Evolutionary conservation across 2,329 filamentous ascomycete species (phyloP).

Genomic region (Cytospora paraplurivora): DNA sequence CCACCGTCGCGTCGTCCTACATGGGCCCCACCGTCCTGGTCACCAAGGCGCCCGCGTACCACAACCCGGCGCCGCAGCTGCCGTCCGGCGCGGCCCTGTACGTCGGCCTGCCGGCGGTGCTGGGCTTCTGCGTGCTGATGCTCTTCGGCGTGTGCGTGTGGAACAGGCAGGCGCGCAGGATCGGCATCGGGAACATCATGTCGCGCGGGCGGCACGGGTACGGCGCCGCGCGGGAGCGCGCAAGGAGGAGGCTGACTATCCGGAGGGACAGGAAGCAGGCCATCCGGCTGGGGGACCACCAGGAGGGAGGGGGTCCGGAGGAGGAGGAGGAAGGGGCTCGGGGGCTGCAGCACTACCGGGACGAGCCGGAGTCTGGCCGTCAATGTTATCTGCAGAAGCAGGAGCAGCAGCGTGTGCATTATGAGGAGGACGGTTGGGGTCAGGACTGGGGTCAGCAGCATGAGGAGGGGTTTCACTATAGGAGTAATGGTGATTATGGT

Average conservation of each 20-base stretch:
- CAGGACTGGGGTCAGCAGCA: conserved; percentile 34
- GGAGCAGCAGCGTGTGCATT: background rate
- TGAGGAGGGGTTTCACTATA: conserved; percentile 26
- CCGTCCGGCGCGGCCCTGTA: conserved; percentile 47
- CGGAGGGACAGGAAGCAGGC: conserved; percentile 39
- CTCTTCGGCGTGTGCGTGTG: conserved; percentile 59
- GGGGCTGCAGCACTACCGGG: conserved; percentile 31
- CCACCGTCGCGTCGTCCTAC: conserved; percentile 15
- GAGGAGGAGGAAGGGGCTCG: conserved; percentile 17
- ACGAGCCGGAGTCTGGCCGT: conserved; percentile 9
- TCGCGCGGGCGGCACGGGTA: conserved; percentile 47
- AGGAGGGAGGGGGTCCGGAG: conserved; percentile 31
- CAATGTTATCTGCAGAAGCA: no score
- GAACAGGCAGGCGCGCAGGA: conserved; percentile 53
- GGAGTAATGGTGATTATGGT: conserved; percentile 14
- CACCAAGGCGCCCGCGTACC: conserved; percentile 39
- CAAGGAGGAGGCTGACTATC: conserved; percentile 38
- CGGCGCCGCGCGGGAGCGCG: conserved; percentile 41
- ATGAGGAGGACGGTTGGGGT: conserved; percentile 5
- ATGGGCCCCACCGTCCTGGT: conserved; percentile 47
- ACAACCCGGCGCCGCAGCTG: conserved; percentile 37
- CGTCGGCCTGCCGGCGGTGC: conserved; percentile 55
- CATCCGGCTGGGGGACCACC: conserved; percentile 49
- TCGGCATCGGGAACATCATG: conserved; percentile 56
- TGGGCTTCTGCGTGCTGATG: conserved; percentile 51